Conservation (phyloP, 345 rosid genomes). For the Eucalyptus erythrocorys region DNA sequence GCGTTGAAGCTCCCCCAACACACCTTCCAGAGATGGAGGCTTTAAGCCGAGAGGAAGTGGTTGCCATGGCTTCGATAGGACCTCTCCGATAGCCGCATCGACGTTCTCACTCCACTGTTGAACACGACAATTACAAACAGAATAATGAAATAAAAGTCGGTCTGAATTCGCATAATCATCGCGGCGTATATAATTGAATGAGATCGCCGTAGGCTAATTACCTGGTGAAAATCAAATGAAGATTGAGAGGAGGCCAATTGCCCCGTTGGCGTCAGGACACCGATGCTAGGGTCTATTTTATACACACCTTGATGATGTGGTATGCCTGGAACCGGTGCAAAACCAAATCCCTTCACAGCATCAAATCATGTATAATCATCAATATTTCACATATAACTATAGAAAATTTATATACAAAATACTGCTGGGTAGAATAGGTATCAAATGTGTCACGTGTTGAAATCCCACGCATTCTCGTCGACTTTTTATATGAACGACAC, state of each 20-base stretch:
- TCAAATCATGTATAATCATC: slow-evolving; percentile 27
- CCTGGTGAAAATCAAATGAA: slow-evolving; percentile 17
- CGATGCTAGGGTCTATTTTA: slow-evolving; percentile 32
- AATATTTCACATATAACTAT: background rate
- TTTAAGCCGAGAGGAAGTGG: slow-evolving; percentile 85
- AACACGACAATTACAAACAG: too few species aligned
- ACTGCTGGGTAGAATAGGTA: background rate
- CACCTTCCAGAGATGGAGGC: slow-evolving; percentile 69
- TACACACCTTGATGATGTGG: slow-evolving; percentile 18
- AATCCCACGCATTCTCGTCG: background rate
- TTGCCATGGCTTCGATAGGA: slow-evolving; percentile 68
- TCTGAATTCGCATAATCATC: background rate
- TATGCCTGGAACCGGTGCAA: slow-evolving; percentile 37
- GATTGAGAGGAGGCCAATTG: slow-evolving; percentile 34
- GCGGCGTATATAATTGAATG: background rate
- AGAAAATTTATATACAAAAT: background rate
- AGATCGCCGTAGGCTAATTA: background rate
- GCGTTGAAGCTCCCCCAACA: slow-evolving; percentile 62
- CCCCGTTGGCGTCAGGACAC: slow-evolving; percentile 23
- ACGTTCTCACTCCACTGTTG: background rate
- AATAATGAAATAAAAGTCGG: background rate
- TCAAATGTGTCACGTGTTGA: background rate
- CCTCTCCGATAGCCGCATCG: slow-evolving; percentile 80
- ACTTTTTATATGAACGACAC: background rate
- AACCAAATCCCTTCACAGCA: background rate